A percentile compares a stretch with the other conserved stretches of the same genome.
Conservation (phyloP, 495 filamentous ascomycete genomes). For the Neurospora sp. region DNA sequence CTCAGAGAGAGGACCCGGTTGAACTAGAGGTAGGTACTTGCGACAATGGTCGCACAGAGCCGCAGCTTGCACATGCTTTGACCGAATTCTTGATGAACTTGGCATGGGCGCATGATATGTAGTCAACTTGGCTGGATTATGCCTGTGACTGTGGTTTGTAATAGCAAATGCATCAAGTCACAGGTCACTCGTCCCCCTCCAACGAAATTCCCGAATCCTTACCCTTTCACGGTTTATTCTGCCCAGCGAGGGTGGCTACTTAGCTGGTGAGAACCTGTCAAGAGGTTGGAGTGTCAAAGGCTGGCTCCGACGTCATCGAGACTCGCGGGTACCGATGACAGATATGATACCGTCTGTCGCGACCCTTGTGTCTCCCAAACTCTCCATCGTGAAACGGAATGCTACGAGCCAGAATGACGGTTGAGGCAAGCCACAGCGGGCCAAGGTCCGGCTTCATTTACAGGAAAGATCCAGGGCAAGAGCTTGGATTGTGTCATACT, state of each 20-base stretch:
- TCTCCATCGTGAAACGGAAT: neutral
- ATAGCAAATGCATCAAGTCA: neutral
- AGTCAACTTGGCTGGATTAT: neutral
- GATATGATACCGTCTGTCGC: neutral
- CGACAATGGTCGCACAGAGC: neutral
- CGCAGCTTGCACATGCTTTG: neutral
- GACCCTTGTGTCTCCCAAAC: neutral
- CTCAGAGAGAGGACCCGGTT: neutral
- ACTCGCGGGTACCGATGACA: neutral
- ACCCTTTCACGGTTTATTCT: neutral
- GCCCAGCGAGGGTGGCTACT: neutral
- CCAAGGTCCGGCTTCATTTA: neutral
- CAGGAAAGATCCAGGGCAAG: neutral
- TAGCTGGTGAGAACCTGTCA: neutral
- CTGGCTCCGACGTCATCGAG: neutral
- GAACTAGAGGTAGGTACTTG: neutral
- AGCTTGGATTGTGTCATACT: neutral
- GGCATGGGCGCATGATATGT: neutral
- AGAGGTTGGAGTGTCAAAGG: neutral
- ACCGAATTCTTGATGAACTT: neutral
- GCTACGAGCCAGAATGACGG: neutral
- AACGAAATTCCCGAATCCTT: neutral
- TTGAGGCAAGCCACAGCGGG: neutral
- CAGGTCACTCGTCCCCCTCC: neutral
- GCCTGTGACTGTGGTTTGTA: neutral